Evolutionary conservation across 2,329 filamentous ascomycete genomes (phyloP), one percentile per base, ranked within the genome.

Genomic region (Cercospora citrullina): DNA sequence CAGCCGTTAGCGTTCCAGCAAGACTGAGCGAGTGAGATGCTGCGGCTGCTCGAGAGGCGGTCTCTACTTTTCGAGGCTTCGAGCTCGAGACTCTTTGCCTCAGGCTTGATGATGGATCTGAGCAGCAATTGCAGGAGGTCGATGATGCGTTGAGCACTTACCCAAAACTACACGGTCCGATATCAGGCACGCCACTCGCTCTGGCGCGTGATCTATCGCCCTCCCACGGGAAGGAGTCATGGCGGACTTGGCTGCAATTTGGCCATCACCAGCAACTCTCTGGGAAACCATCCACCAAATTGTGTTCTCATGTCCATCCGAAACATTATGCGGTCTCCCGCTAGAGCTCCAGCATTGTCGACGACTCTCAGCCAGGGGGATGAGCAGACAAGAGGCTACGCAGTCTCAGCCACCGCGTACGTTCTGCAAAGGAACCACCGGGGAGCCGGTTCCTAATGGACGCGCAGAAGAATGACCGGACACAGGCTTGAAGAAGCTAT

Each of bases 241-340:
- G 48, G 48, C 48, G 48, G 21, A 53, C 18, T 53, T 53, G 48
- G 48, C 48, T 55, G 23, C 23, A 55, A 26, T 63, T 28, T n/a
- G 60, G 21, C 9, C 16, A 21, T 21, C 42, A 28, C 9, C 10
- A 31, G 14, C 36, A 26, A 48, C 16, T n/a, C 16, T 42, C 36
- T 42, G 36, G 36, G 7, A n/a, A 42, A 42, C 36, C 36, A 23
- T 55, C 28, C 48, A 23, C 14, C 23, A 14, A 9, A 18, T n/a
- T n/a, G 53, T 21, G 7, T 59, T 21, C 18, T 18, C 33, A 28
- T 21, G 36, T 42, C 36, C 42, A 31, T 28, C 62, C 53, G 62
- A 64, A 64, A 64, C 62, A 64, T 64, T 64, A 33, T 64, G 62
- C 62, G 23, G 51, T 36, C 62, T 58, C n/a, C 62, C 53, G 53